These are phyloP conservation scores for Lentinula novae-zelandiae DNA, from an alignment of 1,284 basidiomycete genomes.

Conservation along the genomic window DNA sequence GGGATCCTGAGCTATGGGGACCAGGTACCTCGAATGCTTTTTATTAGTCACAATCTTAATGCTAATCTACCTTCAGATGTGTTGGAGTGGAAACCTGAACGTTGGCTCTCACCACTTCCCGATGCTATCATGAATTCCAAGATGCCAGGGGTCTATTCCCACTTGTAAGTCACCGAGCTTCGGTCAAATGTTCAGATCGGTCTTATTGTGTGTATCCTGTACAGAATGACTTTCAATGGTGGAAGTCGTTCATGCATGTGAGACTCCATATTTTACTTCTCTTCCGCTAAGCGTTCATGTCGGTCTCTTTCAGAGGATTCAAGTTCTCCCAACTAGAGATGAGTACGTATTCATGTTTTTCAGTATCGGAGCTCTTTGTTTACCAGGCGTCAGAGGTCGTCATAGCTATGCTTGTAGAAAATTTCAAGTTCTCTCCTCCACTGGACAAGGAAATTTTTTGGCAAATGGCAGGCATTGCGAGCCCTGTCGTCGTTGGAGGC, in stretches of 20 bases:
- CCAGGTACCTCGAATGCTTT: neutral
- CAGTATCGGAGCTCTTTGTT: neutral
- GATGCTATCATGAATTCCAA: conserved; percentile 14
- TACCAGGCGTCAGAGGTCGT: conserved; percentile 11
- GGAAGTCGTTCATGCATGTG: conserved; percentile 22
- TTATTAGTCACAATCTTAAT: neutral
- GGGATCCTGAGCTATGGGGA: conserved; percentile 20
- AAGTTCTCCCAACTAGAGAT: conserved; percentile 28
- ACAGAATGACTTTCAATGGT: conserved; percentile 22
- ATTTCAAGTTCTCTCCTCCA: conserved; percentile 11
- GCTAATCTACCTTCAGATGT: conserved; percentile 12
- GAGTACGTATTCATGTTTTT: conserved; percentile 17
- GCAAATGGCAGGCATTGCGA: conserved; percentile 7
- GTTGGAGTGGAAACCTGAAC: conserved; percentile 22
- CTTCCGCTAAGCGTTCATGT: neutral
- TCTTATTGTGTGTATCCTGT: neutral
- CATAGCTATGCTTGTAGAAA: conserved; percentile 10
- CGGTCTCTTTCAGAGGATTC: conserved; percentile 18
- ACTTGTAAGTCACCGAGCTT: conserved; percentile 16
- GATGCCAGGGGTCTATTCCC: conserved; percentile 21
- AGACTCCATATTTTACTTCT: neutral
- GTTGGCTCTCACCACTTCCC: conserved; percentile 21
- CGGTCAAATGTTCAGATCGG: neutral
- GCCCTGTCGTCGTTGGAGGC: neutral
- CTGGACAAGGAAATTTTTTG: conserved; percentile 8